Conservation (phyloP, 2,329 filamentous ascomycete species). For the Neonectria coccinea region DNA sequence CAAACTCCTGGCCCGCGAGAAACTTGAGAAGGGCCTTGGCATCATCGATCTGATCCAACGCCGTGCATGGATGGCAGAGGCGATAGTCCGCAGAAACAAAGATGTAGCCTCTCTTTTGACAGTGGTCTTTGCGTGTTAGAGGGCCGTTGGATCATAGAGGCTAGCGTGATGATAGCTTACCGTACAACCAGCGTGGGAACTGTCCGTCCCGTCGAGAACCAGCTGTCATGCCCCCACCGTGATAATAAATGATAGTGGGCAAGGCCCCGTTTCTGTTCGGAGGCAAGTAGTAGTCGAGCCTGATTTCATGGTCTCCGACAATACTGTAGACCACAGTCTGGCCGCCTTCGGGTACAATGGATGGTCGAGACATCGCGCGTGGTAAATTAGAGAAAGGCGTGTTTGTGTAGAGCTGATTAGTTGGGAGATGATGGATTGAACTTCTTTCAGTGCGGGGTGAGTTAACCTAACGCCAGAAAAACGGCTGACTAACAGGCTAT, state of each 20-base stretch:
- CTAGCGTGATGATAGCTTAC: not conserved
- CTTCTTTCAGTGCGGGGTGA: not conserved
- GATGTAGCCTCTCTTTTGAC: constrained; percentile 18
- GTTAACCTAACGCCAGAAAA: not conserved
- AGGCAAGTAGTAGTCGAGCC: constrained; percentile 21
- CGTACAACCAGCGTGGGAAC: constrained; percentile 20
- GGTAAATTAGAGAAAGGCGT: not conserved
- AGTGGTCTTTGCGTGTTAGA: not conserved
- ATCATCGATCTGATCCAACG: constrained; percentile 23
- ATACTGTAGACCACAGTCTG: constrained; percentile 19
- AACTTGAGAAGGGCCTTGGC: constrained; percentile 21
- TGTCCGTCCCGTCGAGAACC: constrained; percentile 15
- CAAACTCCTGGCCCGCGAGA: constrained; percentile 8
- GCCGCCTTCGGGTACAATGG: not conserved
- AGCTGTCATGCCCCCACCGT: constrained; percentile 24
- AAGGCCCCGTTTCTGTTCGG: not conserved
- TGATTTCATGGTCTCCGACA: constrained; percentile 15
- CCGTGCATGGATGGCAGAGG: constrained; percentile 20
- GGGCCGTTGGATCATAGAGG: not conserved
- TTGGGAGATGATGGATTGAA: not conserved
- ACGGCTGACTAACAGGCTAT: not conserved
- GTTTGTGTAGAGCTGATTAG: not conserved
- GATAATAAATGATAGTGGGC: constrained; percentile 15
- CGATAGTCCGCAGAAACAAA: constrained; percentile 21
- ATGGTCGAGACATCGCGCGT: not conserved